Evolutionary conservation across 495 filamentous ascomycete species (phyloP).

Genomic region (Daldinia childiae): DNA sequence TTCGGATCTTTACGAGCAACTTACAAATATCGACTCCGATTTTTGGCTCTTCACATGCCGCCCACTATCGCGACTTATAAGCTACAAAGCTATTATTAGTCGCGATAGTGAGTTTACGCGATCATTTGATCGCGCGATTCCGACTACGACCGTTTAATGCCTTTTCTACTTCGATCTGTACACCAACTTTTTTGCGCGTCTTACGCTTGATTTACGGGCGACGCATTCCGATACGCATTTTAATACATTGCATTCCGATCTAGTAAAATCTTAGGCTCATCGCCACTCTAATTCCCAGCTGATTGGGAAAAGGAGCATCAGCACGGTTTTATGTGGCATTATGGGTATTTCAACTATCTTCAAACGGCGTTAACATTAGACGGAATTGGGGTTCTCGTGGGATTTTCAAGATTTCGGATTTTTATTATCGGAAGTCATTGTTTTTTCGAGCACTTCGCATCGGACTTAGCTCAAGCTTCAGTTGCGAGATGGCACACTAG

Average conservation of each 20-base stretch:
- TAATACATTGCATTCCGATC: constrained; percentile 51
- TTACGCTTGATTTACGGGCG: constrained; percentile 47
- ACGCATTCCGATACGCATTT: constrained; percentile 56
- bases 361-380: constrained; percentile 52
- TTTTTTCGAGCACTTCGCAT: constrained; percentile 35
- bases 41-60: not conserved
- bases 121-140: constrained; percentile 25
- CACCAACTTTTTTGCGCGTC: constrained; percentile 38
- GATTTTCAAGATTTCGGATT: constrained; percentile 41
- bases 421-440: constrained; percentile 21
- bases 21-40: not conserved
- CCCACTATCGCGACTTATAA: not conserved
- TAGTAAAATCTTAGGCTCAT: constrained; percentile 52
- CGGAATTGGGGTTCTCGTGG: constrained; percentile 41
- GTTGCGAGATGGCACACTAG: not conserved
- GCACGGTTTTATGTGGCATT: constrained; percentile 40
- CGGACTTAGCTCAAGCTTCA: constrained; percentile 14
- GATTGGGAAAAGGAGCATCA: constrained; percentile 45
- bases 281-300: constrained; percentile 49
- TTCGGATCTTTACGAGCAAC: constrained; percentile 21
- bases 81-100: not conserved
- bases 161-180: constrained; percentile 36
- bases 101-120: constrained; percentile 10
- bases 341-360: constrained; percentile 32
- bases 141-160: constrained; percentile 38